Conservation (phyloP, 108 stramenopile species). For the Pseudonitzschia multiseries region DNA sequence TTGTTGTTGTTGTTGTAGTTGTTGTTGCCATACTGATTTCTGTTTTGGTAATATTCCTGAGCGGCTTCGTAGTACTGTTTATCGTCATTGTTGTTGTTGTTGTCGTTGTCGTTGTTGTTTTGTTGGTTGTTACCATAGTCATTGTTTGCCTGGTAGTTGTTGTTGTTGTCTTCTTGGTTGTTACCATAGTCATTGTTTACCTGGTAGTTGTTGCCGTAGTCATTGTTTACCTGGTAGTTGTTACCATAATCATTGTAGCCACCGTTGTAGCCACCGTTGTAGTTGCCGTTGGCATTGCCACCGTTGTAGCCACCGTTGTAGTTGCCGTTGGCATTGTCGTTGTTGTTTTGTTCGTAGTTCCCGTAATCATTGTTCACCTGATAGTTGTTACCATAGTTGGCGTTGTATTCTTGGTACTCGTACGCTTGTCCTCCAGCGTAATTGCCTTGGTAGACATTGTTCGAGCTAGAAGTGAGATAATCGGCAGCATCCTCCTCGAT, state of each 20-base stretch:
- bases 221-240: not conserved
- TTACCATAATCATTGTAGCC: not conserved
- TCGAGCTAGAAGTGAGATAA: not conserved
- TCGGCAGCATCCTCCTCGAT: not conserved
- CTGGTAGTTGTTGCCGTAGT: slow-evolving; percentile 2
- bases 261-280: not conserved
- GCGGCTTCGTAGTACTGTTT: not conserved
- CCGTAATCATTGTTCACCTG: not conserved
- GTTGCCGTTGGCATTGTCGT: not conserved
- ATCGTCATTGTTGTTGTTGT: not conserved
- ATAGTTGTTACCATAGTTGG: not conserved
- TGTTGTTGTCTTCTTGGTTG: not conserved
- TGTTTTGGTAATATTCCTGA: not conserved
- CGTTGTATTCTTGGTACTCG: not conserved
- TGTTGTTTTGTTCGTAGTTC: not conserved
- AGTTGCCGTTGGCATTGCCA: not conserved
- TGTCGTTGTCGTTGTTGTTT: not conserved
- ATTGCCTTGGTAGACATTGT: not conserved
- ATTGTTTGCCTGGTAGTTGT: not conserved
- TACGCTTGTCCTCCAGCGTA: not conserved
- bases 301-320: not conserved
- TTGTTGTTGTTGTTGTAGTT: not conserved
- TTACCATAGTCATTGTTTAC: not conserved
- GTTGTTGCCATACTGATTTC: not conserved
- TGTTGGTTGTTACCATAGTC: not conserved